phyloP scores from a whole-genome alignment of 345 rosid genomes.

The Firmiana major region DNA sequence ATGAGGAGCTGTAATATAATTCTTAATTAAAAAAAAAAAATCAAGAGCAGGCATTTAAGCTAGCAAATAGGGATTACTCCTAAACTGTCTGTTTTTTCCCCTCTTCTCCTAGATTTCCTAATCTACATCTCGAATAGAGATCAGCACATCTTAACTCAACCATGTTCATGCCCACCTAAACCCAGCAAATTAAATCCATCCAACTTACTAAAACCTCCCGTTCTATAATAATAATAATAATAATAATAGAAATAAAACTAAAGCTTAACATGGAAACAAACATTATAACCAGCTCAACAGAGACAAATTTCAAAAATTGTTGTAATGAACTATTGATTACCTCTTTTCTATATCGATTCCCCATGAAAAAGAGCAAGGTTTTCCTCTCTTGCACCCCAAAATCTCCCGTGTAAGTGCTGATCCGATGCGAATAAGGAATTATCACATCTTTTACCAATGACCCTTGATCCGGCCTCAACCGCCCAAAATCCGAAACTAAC shows the following conservation, averaged over 20 bases:
- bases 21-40: background rate
- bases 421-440: conserved; percentile 84
- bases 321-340: conserved; percentile 28
- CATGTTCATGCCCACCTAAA: background rate
- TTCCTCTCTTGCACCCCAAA: conserved; percentile 54
- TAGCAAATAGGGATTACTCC: background rate
- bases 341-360: conserved; percentile 91
- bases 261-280: no score
- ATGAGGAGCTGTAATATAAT: background rate
- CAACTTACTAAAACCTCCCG: background rate
- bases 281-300: background rate
- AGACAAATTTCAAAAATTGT: background rate
- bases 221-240: no score
- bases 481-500: conserved; percentile 77
- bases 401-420: conserved; percentile 63
- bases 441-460: conserved; percentile 88
- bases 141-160: background rate
- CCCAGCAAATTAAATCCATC: background rate
- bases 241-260: no score
- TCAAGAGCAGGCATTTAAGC: background rate
- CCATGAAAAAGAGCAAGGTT: conserved; percentile 94
- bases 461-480: conserved; percentile 80
- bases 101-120: background rate
- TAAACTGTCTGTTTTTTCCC: background rate
- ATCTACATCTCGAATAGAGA: background rate